phyloP scores from a whole-genome alignment of 345 rosid genomes.

The Salix dunnii region DNA sequence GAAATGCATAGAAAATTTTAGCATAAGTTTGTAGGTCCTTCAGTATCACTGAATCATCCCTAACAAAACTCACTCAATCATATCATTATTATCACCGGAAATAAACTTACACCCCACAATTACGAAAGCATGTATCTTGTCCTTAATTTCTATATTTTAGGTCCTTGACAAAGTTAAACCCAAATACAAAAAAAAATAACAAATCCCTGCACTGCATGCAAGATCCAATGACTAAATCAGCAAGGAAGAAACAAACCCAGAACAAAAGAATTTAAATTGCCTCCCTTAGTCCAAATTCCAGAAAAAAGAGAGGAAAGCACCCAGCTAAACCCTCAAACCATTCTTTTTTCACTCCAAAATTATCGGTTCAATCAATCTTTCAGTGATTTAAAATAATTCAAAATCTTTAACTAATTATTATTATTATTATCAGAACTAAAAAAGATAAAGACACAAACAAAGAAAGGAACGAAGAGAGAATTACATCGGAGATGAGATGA shows the following conservation, averaged over 20 bases:
- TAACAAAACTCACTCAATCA: not conserved
- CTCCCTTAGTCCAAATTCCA: not conserved
- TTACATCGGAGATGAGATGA: slow-evolving; percentile 37
- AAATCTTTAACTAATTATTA: not conserved
- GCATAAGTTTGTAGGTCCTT: too few species aligned
- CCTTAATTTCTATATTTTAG: not conserved
- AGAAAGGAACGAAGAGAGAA: not conserved
- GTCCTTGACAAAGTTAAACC: not conserved
- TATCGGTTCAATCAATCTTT: not conserved
- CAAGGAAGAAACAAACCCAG: not conserved
- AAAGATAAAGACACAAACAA: not conserved
- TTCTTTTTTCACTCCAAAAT: not conserved
- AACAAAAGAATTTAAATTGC: not conserved
- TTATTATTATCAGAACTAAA: not conserved
- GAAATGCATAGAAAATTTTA: not conserved
- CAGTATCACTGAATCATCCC: too few species aligned
- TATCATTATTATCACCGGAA: not conserved
- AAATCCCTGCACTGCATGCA: not conserved
- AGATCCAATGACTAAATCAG: not conserved
- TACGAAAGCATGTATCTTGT: not conserved
- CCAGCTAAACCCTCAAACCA: slow-evolving; percentile 7
- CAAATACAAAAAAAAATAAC: not conserved
- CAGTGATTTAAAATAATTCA: not conserved
- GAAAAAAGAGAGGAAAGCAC: not conserved
- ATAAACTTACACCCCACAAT: not conserved